Conservation (phyloP, 306 rosid species). For the Citrullus colocynthis region DNA sequence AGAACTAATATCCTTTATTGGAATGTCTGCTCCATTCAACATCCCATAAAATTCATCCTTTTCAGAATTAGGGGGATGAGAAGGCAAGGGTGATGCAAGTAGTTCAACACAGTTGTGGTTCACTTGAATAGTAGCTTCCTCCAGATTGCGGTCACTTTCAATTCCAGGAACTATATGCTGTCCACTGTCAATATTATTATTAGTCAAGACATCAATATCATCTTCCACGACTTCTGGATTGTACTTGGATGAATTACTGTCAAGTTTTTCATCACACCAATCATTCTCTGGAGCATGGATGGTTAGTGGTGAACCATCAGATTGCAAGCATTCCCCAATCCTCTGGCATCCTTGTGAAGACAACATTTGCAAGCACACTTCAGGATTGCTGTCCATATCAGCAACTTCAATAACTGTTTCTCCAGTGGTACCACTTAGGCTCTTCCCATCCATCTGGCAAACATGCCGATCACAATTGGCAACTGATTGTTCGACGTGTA, state of each 20-base stretch:
- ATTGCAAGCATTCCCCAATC: slow-evolving; percentile 22
- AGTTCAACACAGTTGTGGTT: slow-evolving; percentile 18
- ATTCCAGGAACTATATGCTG: slow-evolving; percentile 16
- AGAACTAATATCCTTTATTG: slow-evolving; percentile 24
- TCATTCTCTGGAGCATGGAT: slow-evolving; percentile 18
- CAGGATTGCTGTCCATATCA: slow-evolving; percentile 22
- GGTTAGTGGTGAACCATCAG: slow-evolving; percentile 27
- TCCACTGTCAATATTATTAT: slow-evolving; percentile 15
- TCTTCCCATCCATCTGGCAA: slow-evolving; percentile 24
- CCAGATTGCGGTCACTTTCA: slow-evolving; percentile 20
- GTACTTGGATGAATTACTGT: slow-evolving; percentile 8
- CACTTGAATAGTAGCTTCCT: slow-evolving; percentile 22
- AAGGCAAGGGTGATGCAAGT: slow-evolving; percentile 25
- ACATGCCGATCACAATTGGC: slow-evolving; percentile 15
- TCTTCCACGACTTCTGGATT: slow-evolving; percentile 12
- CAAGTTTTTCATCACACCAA: slow-evolving; percentile 15
- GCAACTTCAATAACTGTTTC: slow-evolving; percentile 26
- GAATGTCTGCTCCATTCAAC: slow-evolving; percentile 20
- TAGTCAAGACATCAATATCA: slow-evolving; percentile 3
- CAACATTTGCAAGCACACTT: slow-evolving; percentile 14
- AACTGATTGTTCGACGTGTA: slow-evolving; percentile 15
- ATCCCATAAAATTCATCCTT: slow-evolving; percentile 23
- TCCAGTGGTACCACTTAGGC: slow-evolving; percentile 19
- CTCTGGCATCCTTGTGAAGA: slow-evolving; percentile 22
- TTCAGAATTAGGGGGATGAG: slow-evolving; percentile 25